phyloP scores from a whole-genome alignment of 129 eudicot genomes.

The Flaveria linearis region DNA sequence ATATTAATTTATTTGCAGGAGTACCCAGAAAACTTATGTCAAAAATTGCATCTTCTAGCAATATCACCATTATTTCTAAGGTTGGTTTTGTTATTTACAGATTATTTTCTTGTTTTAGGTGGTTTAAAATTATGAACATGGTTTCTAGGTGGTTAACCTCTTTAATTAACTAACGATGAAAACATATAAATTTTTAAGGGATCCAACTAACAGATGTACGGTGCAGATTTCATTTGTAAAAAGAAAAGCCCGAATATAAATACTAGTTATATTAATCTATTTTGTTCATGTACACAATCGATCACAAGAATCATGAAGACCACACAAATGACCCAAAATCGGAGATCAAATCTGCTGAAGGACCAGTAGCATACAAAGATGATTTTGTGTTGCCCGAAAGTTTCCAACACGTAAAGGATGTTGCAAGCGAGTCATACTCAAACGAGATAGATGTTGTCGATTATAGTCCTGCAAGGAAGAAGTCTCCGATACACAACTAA shows the following conservation, averaged over 20 bases:
- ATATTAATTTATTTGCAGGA: conserved; percentile 43
- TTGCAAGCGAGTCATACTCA: conserved; percentile 34
- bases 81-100: conserved; percentile 24
- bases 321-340: conserved; percentile 6
- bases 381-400: conserved; percentile 1
- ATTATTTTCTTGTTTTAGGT: too few relatives aligned
- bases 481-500: conserved; percentile 4
- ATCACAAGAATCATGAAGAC: conserved; percentile 28
- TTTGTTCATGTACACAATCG: conserved; percentile 33
- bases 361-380: conserved; percentile 3
- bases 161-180: too few relatives aligned
- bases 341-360: conserved; percentile 1
- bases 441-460: conserved; percentile 39
- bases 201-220: too few relatives aligned
- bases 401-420: conserved; percentile 20
- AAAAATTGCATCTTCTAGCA: conserved; percentile 22
- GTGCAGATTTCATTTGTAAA: too few relatives aligned
- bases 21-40: conserved; percentile 45
- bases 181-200: too few relatives aligned
- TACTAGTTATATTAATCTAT: neutral
- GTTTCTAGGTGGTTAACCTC: too few relatives aligned
- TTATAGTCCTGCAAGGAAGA: neutral
- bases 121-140: too few relatives aligned
- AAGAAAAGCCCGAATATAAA: too few relatives aligned
- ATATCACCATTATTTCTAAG: conserved; percentile 41